Conservation (phyloP, 2,329 filamentous ascomycete genomes). For the Fusarium palustre region DNA sequence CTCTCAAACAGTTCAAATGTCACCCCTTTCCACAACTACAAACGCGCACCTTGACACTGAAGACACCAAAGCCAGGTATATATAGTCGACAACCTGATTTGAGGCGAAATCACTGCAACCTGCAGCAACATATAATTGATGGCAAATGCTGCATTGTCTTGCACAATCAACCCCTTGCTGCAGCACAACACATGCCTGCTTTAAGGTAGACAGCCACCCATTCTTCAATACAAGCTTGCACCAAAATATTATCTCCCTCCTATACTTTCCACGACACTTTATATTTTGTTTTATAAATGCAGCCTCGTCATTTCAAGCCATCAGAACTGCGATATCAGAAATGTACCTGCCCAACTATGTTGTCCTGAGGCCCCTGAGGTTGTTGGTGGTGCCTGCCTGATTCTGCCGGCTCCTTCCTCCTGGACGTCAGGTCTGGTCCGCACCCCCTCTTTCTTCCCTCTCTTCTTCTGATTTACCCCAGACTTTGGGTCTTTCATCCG, state of each 20-base stretch:
- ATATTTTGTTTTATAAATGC: no score
- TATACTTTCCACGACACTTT: neutral
- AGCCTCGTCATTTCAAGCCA: neutral
- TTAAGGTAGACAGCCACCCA: neutral
- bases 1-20: neutral
- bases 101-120: neutral
- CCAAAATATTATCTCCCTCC: neutral
- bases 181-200: neutral
- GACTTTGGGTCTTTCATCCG: conserved; percentile 7
- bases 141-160: neutral
- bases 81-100: neutral
- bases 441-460: conserved; percentile 7
- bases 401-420: conserved; percentile 17
- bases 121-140: neutral
- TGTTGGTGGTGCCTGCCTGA: conserved; percentile 11
- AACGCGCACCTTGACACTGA: no score
- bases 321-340: neutral
- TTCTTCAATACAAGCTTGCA: neutral
- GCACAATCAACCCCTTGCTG: neutral
- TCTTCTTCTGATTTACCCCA: conserved; percentile 13
- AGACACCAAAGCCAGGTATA: neutral
- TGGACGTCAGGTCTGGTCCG: conserved; percentile 6
- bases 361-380: conserved; percentile 24
- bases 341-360: neutral
- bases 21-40: neutral